Evolutionary conservation across 2,329 filamentous ascomycete species (phyloP), one percentile per base, ranked within the genome.

Genomic region (Triangularia setosa): DNA sequence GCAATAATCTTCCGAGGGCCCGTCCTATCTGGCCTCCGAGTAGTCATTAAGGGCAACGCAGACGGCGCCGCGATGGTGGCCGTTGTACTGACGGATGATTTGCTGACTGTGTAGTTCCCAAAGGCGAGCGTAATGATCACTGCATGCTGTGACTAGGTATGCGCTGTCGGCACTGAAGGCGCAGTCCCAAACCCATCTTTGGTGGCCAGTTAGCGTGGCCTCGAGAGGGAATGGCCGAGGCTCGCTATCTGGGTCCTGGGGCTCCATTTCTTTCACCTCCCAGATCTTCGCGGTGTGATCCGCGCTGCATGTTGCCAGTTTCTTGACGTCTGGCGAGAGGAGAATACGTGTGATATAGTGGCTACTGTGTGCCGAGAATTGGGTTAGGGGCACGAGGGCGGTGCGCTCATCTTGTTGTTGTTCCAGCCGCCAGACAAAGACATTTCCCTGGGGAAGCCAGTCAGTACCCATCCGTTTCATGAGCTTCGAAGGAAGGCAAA

Each of bases 171-270:
- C 93, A 67, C 90, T 94, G 78, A 97, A 97, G 0, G 93, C 93
- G 73, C 93, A 97, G 76, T 97, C 93, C 93, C 93, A 97, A 0
- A 97, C 93, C 93, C 93, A 97, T 61, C 93, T 88, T 79, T 97
- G 93, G 78, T 97, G 93, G 62, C 91, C 92, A 23, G 90, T 90
- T 1, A 97, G 85, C 1, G 92, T 96, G 2, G 92, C 93, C 77
- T 97, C 91, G 21, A 96, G 85, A 9, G 89, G 90, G 70, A 91
- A 95, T 52, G 82, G 89, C 75, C 83, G 85, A 8, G 82, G 77
- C 33, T 79, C 77, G 18, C 75, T 73, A 40, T 69, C 60, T 48
- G 65, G 63, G 27, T 63, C 57, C 11, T 67, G 69, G 59, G 82
- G 80, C 57, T 87, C 84, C n/a, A 88, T 83, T 73, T 96, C 91